Base-by-base conservation (phyloP, 306 rosid genomes). In the Clitoria ternatea region DNA sequence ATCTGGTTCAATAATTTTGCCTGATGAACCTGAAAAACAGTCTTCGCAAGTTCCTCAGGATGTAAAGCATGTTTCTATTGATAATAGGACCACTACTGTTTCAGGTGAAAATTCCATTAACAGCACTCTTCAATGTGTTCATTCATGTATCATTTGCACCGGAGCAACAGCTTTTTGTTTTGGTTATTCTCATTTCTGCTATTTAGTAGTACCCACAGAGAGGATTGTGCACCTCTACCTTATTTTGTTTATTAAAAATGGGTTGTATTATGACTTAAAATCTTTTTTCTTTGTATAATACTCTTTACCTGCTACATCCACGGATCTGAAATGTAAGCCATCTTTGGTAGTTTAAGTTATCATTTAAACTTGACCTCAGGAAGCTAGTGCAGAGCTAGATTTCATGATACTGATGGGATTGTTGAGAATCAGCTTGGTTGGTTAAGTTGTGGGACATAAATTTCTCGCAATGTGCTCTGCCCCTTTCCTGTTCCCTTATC, bases 11-110 rank as follows among this genome's bases (percentile, higher is more conserved):
- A 27, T 80, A 44, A 40, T 66, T 57, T 61, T 82, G 61, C 83
- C 96, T 0, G 89, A 83, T 69, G 76, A 73, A 56, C 85, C 83
- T 7, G 90, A 82, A 76, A 86, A 83, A 64, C 79, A 82, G 73
- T 40, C 86, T 13, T 48, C 57, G 1, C 83, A 78, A 54, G 80
- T 30, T 78, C 69, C 72, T 23, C 52, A 33, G n/a, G 85, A 80
- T n/a, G 79, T 45, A 66, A 72, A 47, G 40, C 39, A 40, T 45
- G 85, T 82, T 66, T 69, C 83, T 44, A 78, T 45, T 0, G 79
- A 49, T 70, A 77, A 39, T 10, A 84, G 63, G 47, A 44, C 88
- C 42, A 75, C 22, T 20, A 65, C 71, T 26, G 64, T 35, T 77
- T 27, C 86, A 47, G 96, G 97, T 95, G 83, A 69, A 29, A 10